These are phyloP conservation scores for Irpex sp. DNA, from an alignment of 1,284 basidiomycete genomes.

Conservation along the genomic window DNA sequence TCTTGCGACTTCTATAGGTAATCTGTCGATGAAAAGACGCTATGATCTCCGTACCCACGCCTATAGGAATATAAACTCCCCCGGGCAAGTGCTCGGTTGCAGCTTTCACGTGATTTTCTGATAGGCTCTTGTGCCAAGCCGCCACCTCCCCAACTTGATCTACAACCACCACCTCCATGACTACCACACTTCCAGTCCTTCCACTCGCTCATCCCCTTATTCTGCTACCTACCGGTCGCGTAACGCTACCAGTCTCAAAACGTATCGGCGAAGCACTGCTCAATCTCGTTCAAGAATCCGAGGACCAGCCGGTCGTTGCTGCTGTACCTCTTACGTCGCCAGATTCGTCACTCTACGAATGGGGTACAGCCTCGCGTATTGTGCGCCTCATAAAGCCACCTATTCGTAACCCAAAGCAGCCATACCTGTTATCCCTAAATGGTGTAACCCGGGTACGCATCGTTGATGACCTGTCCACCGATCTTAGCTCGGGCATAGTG, in stretches of 20 bases:
- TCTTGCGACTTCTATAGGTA: too few relatives aligned
- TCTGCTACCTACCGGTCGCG: conserved; percentile 61
- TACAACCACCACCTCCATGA: conserved; percentile 27
- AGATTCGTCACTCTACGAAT: conserved; percentile 27
- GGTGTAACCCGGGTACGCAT: conserved; percentile 57
- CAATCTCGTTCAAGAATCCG: conserved; percentile 56
- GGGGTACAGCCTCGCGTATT: conserved; percentile 54
- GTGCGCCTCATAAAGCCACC: conserved; percentile 58
- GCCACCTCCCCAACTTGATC: neutral
- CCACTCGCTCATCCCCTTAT: conserved; percentile 61
- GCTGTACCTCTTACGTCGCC: conserved; percentile 50
- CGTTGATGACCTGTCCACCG: conserved; percentile 27
- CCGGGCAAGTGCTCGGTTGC: neutral
- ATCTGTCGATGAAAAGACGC: too few relatives aligned
- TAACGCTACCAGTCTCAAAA: conserved; percentile 57
- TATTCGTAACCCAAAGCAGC: conserved; percentile 24
- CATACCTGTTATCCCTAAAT: conserved; percentile 61
- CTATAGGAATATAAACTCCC: neutral
- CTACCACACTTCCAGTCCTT: conserved; percentile 53
- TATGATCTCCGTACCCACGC: too few relatives aligned
- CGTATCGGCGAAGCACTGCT: conserved; percentile 57
- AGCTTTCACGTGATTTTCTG: neutral
- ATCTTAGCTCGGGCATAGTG: conserved; percentile 24
- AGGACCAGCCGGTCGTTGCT: conserved; percentile 59
- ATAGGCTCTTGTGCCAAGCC: neutral